A percentile compares a stretch with the other conserved stretches of the same genome.
These are phyloP conservation scores for Aethionema arabicum DNA, from an alignment of 345 rosid genomes.

Conservation along the genomic window DNA sequence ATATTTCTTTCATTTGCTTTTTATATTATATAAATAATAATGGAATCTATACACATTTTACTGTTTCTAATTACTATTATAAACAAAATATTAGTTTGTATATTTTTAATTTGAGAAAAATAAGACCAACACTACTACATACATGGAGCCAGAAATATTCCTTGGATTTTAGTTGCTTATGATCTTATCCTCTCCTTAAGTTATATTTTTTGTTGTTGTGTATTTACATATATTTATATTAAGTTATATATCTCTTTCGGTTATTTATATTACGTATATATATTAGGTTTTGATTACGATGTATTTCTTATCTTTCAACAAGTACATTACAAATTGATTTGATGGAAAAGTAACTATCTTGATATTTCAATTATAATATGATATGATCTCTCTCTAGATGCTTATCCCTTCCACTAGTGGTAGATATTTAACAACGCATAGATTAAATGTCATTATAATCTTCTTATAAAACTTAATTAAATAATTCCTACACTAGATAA, in stretches of 20 bases:
- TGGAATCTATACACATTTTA: no score
- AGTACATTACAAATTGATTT: constrained; percentile 24
- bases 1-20: not conserved
- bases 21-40: not conserved
- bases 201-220: constrained; percentile 35
- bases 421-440: constrained; percentile 7
- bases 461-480: constrained; percentile 7
- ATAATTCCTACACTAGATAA: not conserved
- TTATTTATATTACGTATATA: constrained; percentile 26
- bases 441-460: not conserved
- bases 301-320: constrained; percentile 36
- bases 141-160: constrained; percentile 23
- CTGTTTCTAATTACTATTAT: no score
- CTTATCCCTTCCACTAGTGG: constrained; percentile 28
- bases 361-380: constrained; percentile 23
- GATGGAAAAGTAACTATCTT: constrained; percentile 31
- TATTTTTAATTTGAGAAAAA: not conserved
- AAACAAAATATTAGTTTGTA: no score
- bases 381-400: constrained; percentile 20
- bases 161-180: constrained; percentile 30
- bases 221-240: not conserved
- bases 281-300: constrained; percentile 34
- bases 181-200: constrained; percentile 31
- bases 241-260: constrained; percentile 26
- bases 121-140: constrained; percentile 24